phyloP scores from a whole-genome alignment of 805 yeast genomes.

The Lipomyces oligophaga region DNA sequence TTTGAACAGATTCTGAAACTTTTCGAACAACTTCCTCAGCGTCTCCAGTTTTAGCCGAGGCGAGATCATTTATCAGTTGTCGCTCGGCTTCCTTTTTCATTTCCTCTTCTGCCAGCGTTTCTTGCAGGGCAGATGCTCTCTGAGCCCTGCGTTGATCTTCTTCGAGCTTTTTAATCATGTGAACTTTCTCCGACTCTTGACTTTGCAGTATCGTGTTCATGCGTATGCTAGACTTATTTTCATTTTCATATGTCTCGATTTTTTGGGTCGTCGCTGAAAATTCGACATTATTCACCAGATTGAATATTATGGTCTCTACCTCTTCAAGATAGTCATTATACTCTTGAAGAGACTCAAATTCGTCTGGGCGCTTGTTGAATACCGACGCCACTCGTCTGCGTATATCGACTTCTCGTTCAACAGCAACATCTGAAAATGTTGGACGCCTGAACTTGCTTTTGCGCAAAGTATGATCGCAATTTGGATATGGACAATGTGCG shows the following conservation, averaged over 20 bases:
- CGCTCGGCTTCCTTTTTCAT: conserved; percentile 25
- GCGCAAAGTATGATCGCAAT: conserved; percentile 81
- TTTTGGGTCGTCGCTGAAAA: conserved; percentile 62
- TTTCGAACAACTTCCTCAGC: conserved; percentile 19
- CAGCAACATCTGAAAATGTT: conserved; percentile 82
- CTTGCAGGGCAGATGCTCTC: conserved; percentile 17
- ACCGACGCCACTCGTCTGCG: conserved; percentile 71
- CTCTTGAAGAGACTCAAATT: conserved; percentile 56
- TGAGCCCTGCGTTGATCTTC: conserved; percentile 49
- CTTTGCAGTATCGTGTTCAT: conserved; percentile 69
- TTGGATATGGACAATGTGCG: conserved; percentile 91
- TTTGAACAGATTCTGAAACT: conserved; percentile 27
- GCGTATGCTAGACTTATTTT: conserved; percentile 68
- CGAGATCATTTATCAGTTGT: conserved; percentile 37
- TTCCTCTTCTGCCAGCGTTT: conserved; percentile 24
- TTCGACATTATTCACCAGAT: conserved; percentile 65
- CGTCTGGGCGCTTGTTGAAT: conserved; percentile 75
- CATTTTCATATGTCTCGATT: conserved; percentile 59
- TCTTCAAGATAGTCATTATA: conserved; percentile 79
- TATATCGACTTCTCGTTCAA: conserved; percentile 89
- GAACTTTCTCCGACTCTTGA: conserved; percentile 63
- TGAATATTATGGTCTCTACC: conserved; percentile 76
- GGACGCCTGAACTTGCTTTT: conserved; percentile 89
- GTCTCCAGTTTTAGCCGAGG: conserved; percentile 31
- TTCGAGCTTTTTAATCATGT: conserved; percentile 59